Conservation (phyloP, 352 stramenopile genomes). For the Phytophthora constricta region DNA sequence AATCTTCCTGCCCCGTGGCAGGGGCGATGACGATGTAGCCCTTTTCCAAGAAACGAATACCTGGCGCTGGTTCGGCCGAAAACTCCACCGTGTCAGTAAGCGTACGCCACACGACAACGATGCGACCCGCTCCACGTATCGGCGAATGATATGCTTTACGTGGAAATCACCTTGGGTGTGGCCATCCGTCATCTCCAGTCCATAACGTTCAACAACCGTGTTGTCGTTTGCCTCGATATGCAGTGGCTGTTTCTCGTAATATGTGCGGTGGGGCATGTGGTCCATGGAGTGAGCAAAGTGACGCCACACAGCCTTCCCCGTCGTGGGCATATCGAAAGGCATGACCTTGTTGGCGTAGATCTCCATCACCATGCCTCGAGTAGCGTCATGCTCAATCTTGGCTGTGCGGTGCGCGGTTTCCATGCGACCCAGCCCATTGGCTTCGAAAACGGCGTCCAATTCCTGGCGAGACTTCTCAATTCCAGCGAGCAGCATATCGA, state of each 20-base stretch:
- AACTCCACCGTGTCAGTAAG: slow-evolving; percentile 50
- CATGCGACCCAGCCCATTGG: slow-evolving; percentile 41
- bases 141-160: slow-evolving; percentile 42
- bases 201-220: slow-evolving; percentile 45
- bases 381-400: slow-evolving; percentile 42
- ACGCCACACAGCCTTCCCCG: slow-evolving; percentile 41
- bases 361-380: slow-evolving; percentile 44
- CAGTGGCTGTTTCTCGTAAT: slow-evolving; percentile 49
- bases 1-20: slow-evolving; percentile 28
- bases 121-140: slow-evolving; percentile 42
- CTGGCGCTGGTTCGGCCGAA: slow-evolving; percentile 34
- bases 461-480: slow-evolving; percentile 41
- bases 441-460: slow-evolving; percentile 43
- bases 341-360: slow-evolving; percentile 51
- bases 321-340: slow-evolving; percentile 41
- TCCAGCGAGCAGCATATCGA: slow-evolving; percentile 39
- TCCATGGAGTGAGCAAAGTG: slow-evolving; percentile 49
- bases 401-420: slow-evolving; percentile 39
- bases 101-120: slow-evolving; percentile 49
- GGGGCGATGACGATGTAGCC: slow-evolving; percentile 52
- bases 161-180: slow-evolving; percentile 47
- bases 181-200: slow-evolving; percentile 36
- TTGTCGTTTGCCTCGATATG: slow-evolving; percentile 42
- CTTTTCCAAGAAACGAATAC: slow-evolving; percentile 48
- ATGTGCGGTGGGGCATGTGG: slow-evolving; percentile 39